Conservation (phyloP, 352 stramenopile genomes). For the Globisporangium canariense region DNA sequence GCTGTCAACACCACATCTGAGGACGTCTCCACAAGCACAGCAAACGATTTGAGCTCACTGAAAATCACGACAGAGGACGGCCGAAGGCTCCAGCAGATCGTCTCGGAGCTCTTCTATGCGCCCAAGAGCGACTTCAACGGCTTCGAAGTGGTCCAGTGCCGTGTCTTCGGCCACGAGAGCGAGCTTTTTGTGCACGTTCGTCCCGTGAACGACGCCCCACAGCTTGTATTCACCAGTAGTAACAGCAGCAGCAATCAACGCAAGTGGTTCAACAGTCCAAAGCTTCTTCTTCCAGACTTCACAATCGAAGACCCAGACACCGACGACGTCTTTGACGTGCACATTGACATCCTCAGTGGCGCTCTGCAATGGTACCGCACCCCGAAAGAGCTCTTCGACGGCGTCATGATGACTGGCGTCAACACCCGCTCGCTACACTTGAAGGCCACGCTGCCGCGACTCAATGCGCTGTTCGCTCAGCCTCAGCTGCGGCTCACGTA, state of each 20-base stretch:
- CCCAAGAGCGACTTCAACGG: constrained; percentile 16
- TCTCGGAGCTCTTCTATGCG: constrained; percentile 15
- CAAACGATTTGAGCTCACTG: not conserved
- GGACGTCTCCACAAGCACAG: not conserved
- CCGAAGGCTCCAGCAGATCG: constrained; percentile 1
- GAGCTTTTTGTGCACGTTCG: constrained; percentile 14
- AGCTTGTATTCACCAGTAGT: not conserved
- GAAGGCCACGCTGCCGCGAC: constrained; percentile 21
- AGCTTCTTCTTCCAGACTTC: constrained; percentile 32
- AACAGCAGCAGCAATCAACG: constrained; percentile 1
- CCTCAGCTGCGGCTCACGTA: constrained; percentile 23
- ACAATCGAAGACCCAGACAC: constrained; percentile 30
- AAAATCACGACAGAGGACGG: constrained; percentile 6
- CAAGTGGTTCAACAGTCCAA: constrained; percentile 25
- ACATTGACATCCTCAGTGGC: constrained; percentile 25
- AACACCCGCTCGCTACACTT: constrained; percentile 16
- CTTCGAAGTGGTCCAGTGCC: constrained; percentile 10
- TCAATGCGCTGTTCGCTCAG: constrained; percentile 30
- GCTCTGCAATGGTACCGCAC: constrained; percentile 20
- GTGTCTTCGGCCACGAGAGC: not conserved
- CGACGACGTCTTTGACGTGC: constrained; percentile 31
- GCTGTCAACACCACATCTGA: not conserved
- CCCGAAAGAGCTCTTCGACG: constrained; percentile 25
- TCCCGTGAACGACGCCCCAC: constrained; percentile 25
- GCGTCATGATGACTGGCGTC: constrained; percentile 17